A percentile compares a stretch with the other conserved stretches of the same genome.
phyloP scores from a whole-genome alignment of 2,329 filamentous ascomycete genomes.

The Trichoderma gracile region DNA sequence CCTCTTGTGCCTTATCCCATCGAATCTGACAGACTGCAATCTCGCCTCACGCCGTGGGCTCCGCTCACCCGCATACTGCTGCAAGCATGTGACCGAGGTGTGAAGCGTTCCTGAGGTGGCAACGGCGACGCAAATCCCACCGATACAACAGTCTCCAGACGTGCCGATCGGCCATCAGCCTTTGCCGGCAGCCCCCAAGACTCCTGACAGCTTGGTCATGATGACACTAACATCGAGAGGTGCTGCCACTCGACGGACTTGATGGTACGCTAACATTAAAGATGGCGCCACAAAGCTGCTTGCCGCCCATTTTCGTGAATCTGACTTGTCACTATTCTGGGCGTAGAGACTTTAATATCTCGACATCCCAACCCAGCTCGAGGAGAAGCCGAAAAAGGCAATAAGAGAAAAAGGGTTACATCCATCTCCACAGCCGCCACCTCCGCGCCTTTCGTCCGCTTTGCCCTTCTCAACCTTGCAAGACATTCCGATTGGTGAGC shows the following conservation, averaged over 20 bases:
- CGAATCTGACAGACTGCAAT: background rate
- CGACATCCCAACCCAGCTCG: too few species aligned
- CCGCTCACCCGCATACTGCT: slow-evolving; percentile 20
- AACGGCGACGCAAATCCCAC: background rate
- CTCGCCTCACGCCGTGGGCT: background rate
- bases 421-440: slow-evolving; percentile 16
- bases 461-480: background rate
- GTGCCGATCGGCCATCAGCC: background rate
- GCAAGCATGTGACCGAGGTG: slow-evolving; percentile 16
- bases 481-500: slow-evolving; percentile 22
- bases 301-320: slow-evolving; percentile 15
- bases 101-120: slow-evolving; percentile 9
- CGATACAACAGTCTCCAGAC: background rate
- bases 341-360: background rate
- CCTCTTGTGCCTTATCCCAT: background rate
- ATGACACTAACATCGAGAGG: background rate
- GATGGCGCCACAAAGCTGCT: slow-evolving; percentile 13
- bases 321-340: slow-evolving; percentile 19
- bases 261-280: slow-evolving; percentile 10
- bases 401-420: slow-evolving; percentile 1
- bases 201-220: background rate
- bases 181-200: background rate
- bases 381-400: background rate
- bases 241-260: slow-evolving; percentile 11
- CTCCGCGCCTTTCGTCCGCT: background rate